These are phyloP conservation scores for Rubia balearica DNA, from an alignment of 305 asterid species.

Conservation along the genomic window DNA sequence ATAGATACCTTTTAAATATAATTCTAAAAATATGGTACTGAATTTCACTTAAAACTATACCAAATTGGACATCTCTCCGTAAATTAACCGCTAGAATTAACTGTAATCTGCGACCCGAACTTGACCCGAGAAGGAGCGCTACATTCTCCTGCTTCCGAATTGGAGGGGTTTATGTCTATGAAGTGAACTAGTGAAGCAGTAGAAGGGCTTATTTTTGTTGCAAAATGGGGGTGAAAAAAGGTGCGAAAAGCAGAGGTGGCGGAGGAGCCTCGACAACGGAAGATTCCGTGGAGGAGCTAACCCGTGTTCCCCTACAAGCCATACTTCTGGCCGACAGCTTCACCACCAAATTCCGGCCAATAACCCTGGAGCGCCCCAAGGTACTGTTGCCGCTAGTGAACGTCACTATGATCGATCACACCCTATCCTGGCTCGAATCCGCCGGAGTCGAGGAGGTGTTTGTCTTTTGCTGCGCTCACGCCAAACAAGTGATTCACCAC, in stretches of 20 bases:
- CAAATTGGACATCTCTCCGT: too few relatives aligned
- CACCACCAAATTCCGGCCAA: conserved; percentile 89
- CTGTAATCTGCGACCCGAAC: too few relatives aligned
- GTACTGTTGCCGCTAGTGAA: conserved; percentile 80
- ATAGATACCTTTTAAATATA: too few relatives aligned
- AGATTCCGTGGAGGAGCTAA: conserved; percentile 61
- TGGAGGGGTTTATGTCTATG: background rate
- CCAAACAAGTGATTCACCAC: conserved; percentile 80
- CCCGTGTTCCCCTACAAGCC: conserved; percentile 77
- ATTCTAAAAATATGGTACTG: too few relatives aligned
- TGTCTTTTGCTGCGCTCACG: conserved; percentile 93
- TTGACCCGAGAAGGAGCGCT: background rate
- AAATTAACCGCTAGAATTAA: too few relatives aligned
- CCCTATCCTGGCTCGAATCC: conserved; percentile 95
- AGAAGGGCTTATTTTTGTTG: background rate
- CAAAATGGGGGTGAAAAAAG: conserved; percentile 71
- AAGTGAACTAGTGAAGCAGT: background rate
- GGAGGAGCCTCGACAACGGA: conserved; percentile 39
- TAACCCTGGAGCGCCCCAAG: conserved; percentile 93
- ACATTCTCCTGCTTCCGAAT: background rate
- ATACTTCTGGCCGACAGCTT: conserved; percentile 89
- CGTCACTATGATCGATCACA: conserved; percentile 89
- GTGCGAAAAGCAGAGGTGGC: conserved; percentile 21
- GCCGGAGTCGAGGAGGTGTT: conserved; percentile 94
- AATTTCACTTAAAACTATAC: too few relatives aligned